Conservation (phyloP, 192 early-diverging fungal species). For the Backusella sp. region DNA sequence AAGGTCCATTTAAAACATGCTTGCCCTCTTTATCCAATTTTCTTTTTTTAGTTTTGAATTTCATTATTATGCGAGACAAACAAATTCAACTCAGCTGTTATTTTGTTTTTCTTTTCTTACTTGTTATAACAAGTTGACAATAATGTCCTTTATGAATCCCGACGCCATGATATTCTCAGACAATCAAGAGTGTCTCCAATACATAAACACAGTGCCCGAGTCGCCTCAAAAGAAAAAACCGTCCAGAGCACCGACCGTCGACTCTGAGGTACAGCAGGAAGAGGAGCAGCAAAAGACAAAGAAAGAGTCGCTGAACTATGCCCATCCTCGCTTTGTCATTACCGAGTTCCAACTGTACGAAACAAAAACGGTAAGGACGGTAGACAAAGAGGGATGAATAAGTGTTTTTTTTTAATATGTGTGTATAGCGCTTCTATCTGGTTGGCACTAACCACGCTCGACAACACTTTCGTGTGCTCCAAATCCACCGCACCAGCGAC, state of each 20-base stretch:
- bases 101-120: neutral
- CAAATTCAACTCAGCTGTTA: neutral
- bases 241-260: neutral
- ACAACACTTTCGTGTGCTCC: constrained; percentile 77
- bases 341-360: constrained; percentile 87
- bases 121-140: neutral
- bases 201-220: neutral
- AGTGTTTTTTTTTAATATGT: no score
- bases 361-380: constrained; percentile 67
- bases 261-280: neutral
- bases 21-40: no score
- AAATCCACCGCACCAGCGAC: constrained; percentile 82
- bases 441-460: constrained; percentile 82
- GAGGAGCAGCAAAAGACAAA: neutral
- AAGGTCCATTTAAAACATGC: no score
- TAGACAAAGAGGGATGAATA: neutral
- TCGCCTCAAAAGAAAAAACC: neutral
- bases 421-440: constrained; percentile 67
- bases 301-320: constrained; percentile 9
- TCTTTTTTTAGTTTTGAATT: no score
- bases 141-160: constrained; percentile 19
- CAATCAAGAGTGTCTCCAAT: constrained; percentile 17
- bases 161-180: constrained; percentile 36
- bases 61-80: neutral
- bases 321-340: constrained; percentile 44